phyloP scores from a whole-genome alignment of 2,329 filamentous ascomycete species.

The Didymella sp. region DNA sequence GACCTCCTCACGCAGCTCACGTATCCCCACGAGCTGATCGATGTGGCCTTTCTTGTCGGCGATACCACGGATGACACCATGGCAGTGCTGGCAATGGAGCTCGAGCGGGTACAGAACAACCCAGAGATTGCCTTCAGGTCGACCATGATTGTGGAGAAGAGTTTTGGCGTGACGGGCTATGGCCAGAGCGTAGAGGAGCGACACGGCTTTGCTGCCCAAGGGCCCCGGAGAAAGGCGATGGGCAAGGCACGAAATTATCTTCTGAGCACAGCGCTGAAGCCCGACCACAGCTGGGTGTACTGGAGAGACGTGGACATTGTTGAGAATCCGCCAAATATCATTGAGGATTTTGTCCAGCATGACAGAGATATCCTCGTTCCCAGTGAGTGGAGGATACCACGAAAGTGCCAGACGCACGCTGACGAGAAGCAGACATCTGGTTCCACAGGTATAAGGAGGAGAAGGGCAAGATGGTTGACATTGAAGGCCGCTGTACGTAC shows the following conservation, averaged over 20 bases:
- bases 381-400: constrained; percentile 65
- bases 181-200: constrained; percentile 82
- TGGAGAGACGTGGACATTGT: constrained; percentile 98
- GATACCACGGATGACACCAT: constrained; percentile 92
- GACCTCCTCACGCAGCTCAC: constrained; percentile 88
- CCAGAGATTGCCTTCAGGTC: constrained; percentile 83
- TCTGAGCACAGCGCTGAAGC: constrained; percentile 80
- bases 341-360: constrained; percentile 95
- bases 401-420: constrained; percentile 7
- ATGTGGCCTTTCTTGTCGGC: constrained; percentile 91
- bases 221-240: constrained; percentile 87
- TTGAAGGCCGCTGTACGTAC: constrained; percentile 87
- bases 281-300: constrained; percentile 97
- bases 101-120: constrained; percentile 85
- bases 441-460: constrained; percentile 86
- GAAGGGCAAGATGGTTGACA: constrained; percentile 68
- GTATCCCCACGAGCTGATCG: constrained; percentile 94
- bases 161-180: constrained; percentile 75
- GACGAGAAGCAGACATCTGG: constrained; percentile 77
- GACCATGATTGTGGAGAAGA: constrained; percentile 85
- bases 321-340: constrained; percentile 83
- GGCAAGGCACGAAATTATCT: constrained; percentile 92
- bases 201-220: constrained; percentile 87
- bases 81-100: constrained; percentile 81
- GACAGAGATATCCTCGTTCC: constrained; percentile 93